Evolutionary conservation across 768 basidiomycete genomes (phyloP).

Genomic region (Phanerochaete sordida): DNA sequence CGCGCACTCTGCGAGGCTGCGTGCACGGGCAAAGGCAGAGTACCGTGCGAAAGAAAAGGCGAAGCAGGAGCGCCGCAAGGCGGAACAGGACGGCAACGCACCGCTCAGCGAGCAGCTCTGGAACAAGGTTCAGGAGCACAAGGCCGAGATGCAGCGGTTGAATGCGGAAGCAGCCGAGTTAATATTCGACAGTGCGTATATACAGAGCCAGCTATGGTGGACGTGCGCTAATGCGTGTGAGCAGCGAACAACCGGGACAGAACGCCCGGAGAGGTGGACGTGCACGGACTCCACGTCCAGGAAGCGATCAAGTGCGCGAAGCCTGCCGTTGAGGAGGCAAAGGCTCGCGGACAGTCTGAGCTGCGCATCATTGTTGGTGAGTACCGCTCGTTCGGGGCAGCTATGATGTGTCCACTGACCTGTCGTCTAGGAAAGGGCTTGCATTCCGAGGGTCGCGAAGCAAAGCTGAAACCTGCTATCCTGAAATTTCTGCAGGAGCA

Average conservation of each 20-base stretch:
- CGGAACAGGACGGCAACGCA: constrained; percentile 70
- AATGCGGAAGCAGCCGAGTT: constrained; percentile 83
- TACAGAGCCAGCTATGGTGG: not conserved
- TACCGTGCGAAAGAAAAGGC: constrained; percentile 74
- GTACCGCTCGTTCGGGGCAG: constrained; percentile 24
- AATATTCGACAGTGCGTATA: constrained; percentile 71
- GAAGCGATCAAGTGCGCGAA: constrained; percentile 83
- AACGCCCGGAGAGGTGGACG: constrained; percentile 71
- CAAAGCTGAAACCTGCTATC: constrained; percentile 91
- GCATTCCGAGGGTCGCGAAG: constrained; percentile 71
- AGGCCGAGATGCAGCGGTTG: constrained; percentile 70
- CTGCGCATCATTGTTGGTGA: constrained; percentile 82
- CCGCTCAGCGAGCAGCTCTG: constrained; percentile 80
- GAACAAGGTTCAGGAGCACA: constrained; percentile 75
- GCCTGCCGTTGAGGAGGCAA: constrained; percentile 62
- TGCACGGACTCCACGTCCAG: constrained; percentile 92
- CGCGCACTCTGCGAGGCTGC: constrained; percentile 62
- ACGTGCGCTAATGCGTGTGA: not conserved
- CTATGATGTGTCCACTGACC: not conserved
- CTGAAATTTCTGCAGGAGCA: constrained; percentile 85
- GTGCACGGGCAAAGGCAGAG: constrained; percentile 72
- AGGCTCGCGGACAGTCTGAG: constrained; percentile 55
- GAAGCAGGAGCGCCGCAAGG: constrained; percentile 71
- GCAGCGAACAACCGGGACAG: constrained; percentile 81
- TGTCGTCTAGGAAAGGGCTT: constrained; percentile 71